Conservation (phyloP, 495 filamentous ascomycete genomes). For the Aspergillus bridgeri region DNA sequence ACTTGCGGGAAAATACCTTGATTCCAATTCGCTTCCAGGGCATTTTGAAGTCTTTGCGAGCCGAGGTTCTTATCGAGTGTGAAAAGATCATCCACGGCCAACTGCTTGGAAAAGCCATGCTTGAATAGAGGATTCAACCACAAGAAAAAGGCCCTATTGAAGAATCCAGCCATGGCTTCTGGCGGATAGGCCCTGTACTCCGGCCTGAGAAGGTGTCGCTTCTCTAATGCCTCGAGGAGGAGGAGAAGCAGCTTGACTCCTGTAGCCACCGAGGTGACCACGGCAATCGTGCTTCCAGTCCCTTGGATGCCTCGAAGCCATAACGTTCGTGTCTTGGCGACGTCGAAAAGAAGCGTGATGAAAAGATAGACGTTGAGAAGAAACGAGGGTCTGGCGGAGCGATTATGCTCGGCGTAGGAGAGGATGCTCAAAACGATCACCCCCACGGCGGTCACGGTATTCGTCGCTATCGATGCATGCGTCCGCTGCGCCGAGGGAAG, state of each 20-base stretch:
- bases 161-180: slow-evolving; percentile 57
- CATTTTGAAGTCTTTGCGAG: slow-evolving; percentile 36
- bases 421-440: slow-evolving; percentile 41
- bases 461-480: slow-evolving; percentile 45
- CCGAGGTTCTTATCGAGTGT: slow-evolving; percentile 42
- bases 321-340: slow-evolving; percentile 51
- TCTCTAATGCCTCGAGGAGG: slow-evolving; percentile 53
- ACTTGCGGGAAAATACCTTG: slow-evolving; percentile 11
- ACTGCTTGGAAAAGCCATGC: slow-evolving; percentile 42
- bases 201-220: slow-evolving; percentile 44
- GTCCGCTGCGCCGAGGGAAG: slow-evolving; percentile 29
- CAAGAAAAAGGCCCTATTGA: slow-evolving; percentile 49
- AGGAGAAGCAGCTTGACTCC: slow-evolving; percentile 48
- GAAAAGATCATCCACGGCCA: slow-evolving; percentile 46
- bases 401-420: slow-evolving; percentile 56
- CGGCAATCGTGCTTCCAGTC: slow-evolving; percentile 34
- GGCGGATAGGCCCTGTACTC: slow-evolving; percentile 47
- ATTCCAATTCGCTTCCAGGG: slow-evolving; percentile 34
- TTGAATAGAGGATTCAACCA: slow-evolving; percentile 58
- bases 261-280: slow-evolving; percentile 46
- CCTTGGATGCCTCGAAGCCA: slow-evolving; percentile 46
- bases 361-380: slow-evolving; percentile 60
- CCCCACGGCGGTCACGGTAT: slow-evolving; percentile 41
- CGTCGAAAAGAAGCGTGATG: slow-evolving; percentile 57
- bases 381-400: slow-evolving; percentile 54